Percentiles rank a stretch among this genome's conserved stretches.
Evolutionary conservation across 2,329 filamentous ascomycete species (phyloP).

Genomic region (Spiromastix sp.): DNA sequence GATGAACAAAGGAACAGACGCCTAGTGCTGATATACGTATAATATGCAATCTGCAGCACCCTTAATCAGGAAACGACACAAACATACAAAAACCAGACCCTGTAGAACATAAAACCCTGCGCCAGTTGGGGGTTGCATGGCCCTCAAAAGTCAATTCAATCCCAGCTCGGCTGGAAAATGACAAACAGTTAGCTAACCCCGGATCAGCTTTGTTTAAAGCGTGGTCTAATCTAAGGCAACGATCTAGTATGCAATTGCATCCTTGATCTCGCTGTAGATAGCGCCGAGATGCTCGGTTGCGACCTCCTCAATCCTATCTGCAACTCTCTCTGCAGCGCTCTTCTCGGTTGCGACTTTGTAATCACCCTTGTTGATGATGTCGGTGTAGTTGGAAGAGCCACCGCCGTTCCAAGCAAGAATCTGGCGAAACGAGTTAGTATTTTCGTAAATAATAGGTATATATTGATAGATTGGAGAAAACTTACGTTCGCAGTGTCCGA

Average conservation of each 20-base stretch:
- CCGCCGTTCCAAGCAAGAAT: conserved; percentile 98
- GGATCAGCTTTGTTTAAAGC: no score
- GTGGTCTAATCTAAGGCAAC: no score
- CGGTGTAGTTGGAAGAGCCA: conserved; percentile 80
- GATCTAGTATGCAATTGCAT: conserved; percentile 28
- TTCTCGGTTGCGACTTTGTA: conserved; percentile 48
- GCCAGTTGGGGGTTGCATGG: no score
- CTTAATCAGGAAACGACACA: no score
- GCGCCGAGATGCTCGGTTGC: conserved; percentile 36
- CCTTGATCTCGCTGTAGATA: conserved; percentile 34
- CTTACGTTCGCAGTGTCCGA: conserved; percentile 71
- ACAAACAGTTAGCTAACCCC: no score
- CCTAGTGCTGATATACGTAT: no score
- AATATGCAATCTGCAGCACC: no score
- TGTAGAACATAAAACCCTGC: no score
- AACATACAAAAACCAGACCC: no score
- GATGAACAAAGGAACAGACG: no score
- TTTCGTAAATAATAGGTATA: not conserved
- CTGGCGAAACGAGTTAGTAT: conserved; percentile 26
- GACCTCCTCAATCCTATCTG: conserved; percentile 37
- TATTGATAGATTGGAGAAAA: conserved; percentile 8
- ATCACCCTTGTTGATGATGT: conserved; percentile 64
- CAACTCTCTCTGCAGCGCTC: conserved; percentile 11
- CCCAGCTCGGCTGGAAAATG: no score
- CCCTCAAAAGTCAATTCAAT: no score